Percentiles rank a stretch among this genome's conserved stretches.
Evolutionary conservation across 2,329 filamentous ascomycete species (phyloP).

Genomic region (Xylariaceae sp.): DNA sequence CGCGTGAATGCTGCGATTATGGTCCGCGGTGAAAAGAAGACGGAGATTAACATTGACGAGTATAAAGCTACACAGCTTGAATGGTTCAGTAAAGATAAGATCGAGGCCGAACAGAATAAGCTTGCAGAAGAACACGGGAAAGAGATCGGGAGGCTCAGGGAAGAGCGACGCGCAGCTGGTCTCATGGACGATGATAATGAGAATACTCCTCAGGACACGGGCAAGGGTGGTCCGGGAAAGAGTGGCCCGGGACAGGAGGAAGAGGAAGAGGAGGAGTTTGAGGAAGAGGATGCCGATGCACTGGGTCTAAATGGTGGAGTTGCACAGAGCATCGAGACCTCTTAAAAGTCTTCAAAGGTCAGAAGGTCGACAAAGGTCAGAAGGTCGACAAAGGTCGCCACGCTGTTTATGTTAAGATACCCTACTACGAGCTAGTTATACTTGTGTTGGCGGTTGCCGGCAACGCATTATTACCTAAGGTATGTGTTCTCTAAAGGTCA

Average conservation of each 20-base stretch:
- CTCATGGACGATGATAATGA: slow-evolving; percentile 36
- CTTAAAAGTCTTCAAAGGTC: no score
- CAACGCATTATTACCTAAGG: no score
- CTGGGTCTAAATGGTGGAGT: background rate
- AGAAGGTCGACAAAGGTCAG: no score
- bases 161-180: slow-evolving; percentile 34
- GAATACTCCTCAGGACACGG: slow-evolving; percentile 40
- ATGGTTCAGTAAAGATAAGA: slow-evolving; percentile 51
- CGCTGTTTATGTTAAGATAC: no score
- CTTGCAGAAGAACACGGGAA: slow-evolving; percentile 43
- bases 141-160: slow-evolving; percentile 40
- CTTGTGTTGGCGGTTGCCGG: no score
- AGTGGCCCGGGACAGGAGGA: slow-evolving; percentile 13
- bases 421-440: no score
- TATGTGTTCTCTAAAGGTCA: no score
- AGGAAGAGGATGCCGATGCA: slow-evolving; percentile 16
- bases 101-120: slow-evolving; percentile 48
- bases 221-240: slow-evolving; percentile 17
- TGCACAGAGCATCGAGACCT: no score
- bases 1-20: slow-evolving; percentile 62
- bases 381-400: no score
- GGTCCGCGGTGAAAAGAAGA: slow-evolving; percentile 49
- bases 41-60: slow-evolving; percentile 57
- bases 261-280: slow-evolving; percentile 7
- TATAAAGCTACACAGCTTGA: slow-evolving; percentile 46